These are phyloP conservation scores for Lasiodiplodia hormozganensis DNA, from an alignment of 2,329 filamentous ascomycete genomes.

Conservation along the genomic window DNA sequence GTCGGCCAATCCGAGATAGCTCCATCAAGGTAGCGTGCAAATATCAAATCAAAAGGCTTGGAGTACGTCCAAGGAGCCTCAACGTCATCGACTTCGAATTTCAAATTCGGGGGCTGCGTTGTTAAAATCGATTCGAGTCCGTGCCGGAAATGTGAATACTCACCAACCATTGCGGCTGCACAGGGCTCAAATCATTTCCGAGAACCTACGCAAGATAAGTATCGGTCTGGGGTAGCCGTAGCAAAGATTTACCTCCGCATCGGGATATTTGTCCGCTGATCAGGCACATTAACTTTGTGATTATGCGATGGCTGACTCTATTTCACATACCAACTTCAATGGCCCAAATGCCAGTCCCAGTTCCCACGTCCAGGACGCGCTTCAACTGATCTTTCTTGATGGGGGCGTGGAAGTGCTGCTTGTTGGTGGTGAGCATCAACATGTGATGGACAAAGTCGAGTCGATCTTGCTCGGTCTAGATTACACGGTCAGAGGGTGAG, in stretches of 20 bases:
- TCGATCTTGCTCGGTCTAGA: conserved; percentile 45
- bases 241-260: background rate
- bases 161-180: conserved; percentile 50
- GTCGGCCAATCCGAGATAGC: conserved; percentile 62
- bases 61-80: conserved; percentile 64
- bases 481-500: rapidly evolving
- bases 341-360: conserved; percentile 42
- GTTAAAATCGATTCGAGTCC: background rate
- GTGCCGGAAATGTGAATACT: background rate
- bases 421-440: conserved; percentile 37
- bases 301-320: background rate
- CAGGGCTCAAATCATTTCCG: conserved; percentile 54
- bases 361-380: conserved; percentile 37
- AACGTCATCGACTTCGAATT: conserved; percentile 68
- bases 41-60: conserved; percentile 63
- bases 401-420: conserved; percentile 35
- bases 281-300: background rate
- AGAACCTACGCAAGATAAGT: conserved; percentile 19
- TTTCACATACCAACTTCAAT: conserved; percentile 33
- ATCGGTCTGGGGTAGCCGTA: background rate
- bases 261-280: conserved; percentile 14
- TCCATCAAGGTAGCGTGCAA: conserved; percentile 58
- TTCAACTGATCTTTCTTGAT: conserved; percentile 23
- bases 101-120: conserved; percentile 60
- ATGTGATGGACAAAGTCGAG: conserved; percentile 40